A percentile compares a stretch with the other conserved stretches of the same genome.
Evolutionary conservation across 169 alveolate species (phyloP).

Genomic region (Eimeria mitis): DNA sequence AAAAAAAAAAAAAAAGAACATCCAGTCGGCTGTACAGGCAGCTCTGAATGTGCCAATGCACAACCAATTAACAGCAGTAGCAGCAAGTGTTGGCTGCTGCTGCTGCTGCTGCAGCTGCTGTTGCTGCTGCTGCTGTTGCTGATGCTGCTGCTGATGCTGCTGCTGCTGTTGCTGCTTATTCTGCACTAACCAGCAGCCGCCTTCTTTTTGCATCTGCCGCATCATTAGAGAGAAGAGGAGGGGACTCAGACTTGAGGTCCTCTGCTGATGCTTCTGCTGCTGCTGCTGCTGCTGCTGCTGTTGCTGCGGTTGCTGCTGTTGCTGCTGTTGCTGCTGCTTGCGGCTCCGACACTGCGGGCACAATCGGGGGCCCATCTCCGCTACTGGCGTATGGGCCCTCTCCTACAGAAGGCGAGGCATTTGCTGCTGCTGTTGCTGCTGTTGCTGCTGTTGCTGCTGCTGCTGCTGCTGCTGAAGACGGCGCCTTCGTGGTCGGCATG

Average conservation of each 20-base stretch:
- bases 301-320: neutral
- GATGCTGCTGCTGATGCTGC: conserved; percentile 14
- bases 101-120: neutral
- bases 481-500: conserved; percentile 64
- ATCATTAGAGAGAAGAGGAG: neutral
- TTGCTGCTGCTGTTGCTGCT: too few relatives aligned
- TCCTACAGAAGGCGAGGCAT: conserved; percentile 4
- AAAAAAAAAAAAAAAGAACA: neutral
- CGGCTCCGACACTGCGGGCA: neutral
- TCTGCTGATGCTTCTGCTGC: conserved; percentile 11
- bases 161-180: conserved; percentile 48
- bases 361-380: neutral
- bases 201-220: conserved; percentile 1
- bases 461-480: conserved; percentile 25
- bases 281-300: conserved; percentile 7
- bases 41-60: neutral
- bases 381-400: neutral
- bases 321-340: neutral
- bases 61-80: neutral
- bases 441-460: conserved; percentile 12
- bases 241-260: neutral
- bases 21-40: neutral
- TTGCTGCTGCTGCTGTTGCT: neutral
- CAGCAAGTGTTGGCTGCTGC: neutral
- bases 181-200: neutral